These are phyloP conservation scores for Microdochium trichocladiopsis DNA, from an alignment of 2,329 filamentous ascomycete species.

Conservation along the genomic window DNA sequence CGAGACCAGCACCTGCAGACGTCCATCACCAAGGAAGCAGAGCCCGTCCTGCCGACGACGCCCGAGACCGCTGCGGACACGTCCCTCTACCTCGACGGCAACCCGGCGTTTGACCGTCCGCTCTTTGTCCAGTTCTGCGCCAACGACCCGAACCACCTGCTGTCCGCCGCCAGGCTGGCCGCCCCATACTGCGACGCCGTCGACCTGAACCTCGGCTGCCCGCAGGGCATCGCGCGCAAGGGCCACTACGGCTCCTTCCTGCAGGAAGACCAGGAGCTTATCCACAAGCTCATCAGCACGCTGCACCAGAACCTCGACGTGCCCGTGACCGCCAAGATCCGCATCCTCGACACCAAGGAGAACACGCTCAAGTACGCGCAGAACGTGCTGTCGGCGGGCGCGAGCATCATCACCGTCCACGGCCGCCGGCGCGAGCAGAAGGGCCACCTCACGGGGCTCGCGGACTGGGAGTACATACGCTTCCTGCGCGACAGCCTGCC, in stretches of 20 bases:
- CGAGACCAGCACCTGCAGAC: slow-evolving; percentile 78
- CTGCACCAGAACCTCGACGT: slow-evolving; percentile 72
- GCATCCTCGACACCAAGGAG: slow-evolving; percentile 80
- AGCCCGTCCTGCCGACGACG: slow-evolving; percentile 22
- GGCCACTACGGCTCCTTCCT: slow-evolving; percentile 92
- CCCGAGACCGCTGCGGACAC: slow-evolving; percentile 22
- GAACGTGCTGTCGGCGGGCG: slow-evolving; percentile 80
- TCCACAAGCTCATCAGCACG: slow-evolving; percentile 76
- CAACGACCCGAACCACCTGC: slow-evolving; percentile 73
- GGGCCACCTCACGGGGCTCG: slow-evolving; percentile 87
- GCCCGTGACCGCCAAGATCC: slow-evolving; percentile 91
- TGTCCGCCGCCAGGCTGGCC: slow-evolving; percentile 70
- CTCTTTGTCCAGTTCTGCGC: slow-evolving; percentile 97
- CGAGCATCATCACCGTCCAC: slow-evolving; percentile 90
- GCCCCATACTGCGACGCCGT: slow-evolving; percentile 90
- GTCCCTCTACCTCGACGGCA: slow-evolving; percentile 70
- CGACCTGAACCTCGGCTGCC: slow-evolving; percentile 91
- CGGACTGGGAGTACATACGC: slow-evolving; percentile 82
- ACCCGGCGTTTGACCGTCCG: slow-evolving; percentile 75
- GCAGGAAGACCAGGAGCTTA: slow-evolving; percentile 83
- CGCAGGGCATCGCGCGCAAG: slow-evolving; percentile 86
- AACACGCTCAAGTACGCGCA: slow-evolving; percentile 82
- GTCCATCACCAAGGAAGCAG: slow-evolving; percentile 7
- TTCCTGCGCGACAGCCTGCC: slow-evolving; percentile 80
- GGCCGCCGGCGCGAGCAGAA: slow-evolving; percentile 87